Base-by-base conservation (phyloP, 306 rosid genomes). In the Spatholobus suberectus region DNA sequence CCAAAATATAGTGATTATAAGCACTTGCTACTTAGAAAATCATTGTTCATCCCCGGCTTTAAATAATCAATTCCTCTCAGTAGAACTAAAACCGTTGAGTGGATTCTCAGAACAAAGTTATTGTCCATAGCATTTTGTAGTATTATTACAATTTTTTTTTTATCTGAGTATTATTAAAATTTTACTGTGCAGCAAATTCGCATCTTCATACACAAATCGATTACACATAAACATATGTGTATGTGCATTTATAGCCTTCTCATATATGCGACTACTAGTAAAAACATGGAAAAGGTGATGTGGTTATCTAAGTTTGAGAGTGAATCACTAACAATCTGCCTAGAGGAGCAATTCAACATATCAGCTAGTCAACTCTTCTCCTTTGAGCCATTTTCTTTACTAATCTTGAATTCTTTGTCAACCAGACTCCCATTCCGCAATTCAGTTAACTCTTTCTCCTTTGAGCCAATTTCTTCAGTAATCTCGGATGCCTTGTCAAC, bases 401-500 rank as follows among this genome's bases (percentile, higher is more conserved):
- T 52, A 79, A 23, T n/a, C 18, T 35, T 66, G 67, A 4, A 13
- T 15, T 49, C 40, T 9, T 78, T 66, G 26, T 66, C n/a, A n/a
- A n/a, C n/a, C 78, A 73, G 38, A 65, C 26, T 38, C 20, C 11
- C 65, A 58, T 77, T 85, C 17, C 38, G 57, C 29, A 75, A 23
- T 43, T 77, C 83, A 14, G 78, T 38, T 24, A 79, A 52, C 27
- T 62, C 82, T 37, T 81, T 84, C 32, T 66, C 88, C 24, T 59
- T 46, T 71, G 73, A 58, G 2, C 73, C 76, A 55, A 3, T 79
- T 54, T 73, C 85, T 75, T 63, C 52, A 61, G 20, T 27, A 5
- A 12, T 26, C 18, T 61, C 14, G 43, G 14, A 44, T 17, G n/a
- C 21, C 20, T 35, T 44, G 9, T 72, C 54, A 72, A 59, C 21